phyloP scores from a whole-genome alignment of 2,329 filamentous ascomycete species.

The Tolypocladium pustulatum region DNA sequence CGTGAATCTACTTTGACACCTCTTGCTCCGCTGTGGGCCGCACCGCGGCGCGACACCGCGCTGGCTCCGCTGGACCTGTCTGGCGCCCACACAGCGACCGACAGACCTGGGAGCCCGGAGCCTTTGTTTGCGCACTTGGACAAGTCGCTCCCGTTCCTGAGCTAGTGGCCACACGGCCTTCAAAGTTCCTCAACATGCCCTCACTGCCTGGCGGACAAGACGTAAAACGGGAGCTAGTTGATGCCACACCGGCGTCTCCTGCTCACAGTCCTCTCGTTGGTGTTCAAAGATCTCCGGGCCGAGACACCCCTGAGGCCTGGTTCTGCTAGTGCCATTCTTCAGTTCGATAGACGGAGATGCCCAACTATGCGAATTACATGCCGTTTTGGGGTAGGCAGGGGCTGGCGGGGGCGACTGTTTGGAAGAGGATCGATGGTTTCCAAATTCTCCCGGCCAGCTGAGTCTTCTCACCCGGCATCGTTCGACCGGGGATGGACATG shows the following conservation, averaged over 20 bases:
- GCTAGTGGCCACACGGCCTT: background rate
- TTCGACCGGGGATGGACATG: background rate
- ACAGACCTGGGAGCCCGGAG: background rate
- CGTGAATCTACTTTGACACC: background rate
- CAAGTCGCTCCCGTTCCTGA: background rate
- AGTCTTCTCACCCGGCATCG: background rate
- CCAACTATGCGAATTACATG: background rate
- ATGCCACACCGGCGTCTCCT: background rate
- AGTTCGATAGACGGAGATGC: background rate
- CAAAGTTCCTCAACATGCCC: background rate
- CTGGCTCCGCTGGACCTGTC: background rate
- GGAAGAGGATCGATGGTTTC: background rate
- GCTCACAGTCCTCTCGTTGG: background rate
- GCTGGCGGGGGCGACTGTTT: background rate
- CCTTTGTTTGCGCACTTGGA: background rate
- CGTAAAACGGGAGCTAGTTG: background rate
- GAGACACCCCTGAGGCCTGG: no score
- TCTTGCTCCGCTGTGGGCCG: background rate
- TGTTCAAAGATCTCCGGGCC: background rate
- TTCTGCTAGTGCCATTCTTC: background rate
- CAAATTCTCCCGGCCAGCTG: background rate
- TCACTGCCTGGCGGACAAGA: background rate
- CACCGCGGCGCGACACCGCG: background rate
- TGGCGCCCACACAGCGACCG: background rate
- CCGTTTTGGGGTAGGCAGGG: background rate